A percentile compares a stretch with the other conserved stretches of the same genome.
Conservation (phyloP, 805 yeast species). For the Wickerhamomyces sydowiorum region DNA sequence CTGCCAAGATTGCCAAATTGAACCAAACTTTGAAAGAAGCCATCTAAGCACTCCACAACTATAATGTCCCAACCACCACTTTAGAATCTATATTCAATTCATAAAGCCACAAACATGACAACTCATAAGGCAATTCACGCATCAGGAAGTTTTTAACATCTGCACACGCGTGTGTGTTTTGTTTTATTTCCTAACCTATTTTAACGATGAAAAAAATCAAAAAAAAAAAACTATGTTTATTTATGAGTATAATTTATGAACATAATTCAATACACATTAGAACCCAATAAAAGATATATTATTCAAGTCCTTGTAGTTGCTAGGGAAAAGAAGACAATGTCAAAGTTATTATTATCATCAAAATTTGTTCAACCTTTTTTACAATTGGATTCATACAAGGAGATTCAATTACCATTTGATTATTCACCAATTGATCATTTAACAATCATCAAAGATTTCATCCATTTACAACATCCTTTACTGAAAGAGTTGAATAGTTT, state of each 20-base stretch:
- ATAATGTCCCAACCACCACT: background rate
- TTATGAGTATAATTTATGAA: no score
- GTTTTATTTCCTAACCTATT: no score
- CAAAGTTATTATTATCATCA: background rate
- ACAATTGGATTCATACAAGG: no score
- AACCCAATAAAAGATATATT: background rate
- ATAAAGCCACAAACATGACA: background rate
- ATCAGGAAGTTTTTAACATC: background rate
- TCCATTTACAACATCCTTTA: background rate
- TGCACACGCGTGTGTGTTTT: background rate
- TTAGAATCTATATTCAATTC: slow-evolving; percentile 1
- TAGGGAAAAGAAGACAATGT: no score
- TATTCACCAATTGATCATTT: background rate
- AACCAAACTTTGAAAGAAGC: slow-evolving; percentile 86
- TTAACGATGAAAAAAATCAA: no score
- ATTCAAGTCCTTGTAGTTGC: no score
- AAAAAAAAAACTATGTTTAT: no score
- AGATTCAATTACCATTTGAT: background rate
- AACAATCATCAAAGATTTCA: slow-evolving; percentile 1
- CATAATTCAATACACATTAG: background rate
- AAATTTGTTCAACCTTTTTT: background rate
- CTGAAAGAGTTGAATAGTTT: background rate
- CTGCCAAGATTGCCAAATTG: slow-evolving; percentile 79
- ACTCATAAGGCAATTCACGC: background rate
- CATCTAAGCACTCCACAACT: slow-evolving; percentile 41